Evolutionary conservation across 2,329 filamentous ascomycete species (phyloP), one percentile per base, ranked within the genome.

Genomic region (Aspergillus sp.): DNA sequence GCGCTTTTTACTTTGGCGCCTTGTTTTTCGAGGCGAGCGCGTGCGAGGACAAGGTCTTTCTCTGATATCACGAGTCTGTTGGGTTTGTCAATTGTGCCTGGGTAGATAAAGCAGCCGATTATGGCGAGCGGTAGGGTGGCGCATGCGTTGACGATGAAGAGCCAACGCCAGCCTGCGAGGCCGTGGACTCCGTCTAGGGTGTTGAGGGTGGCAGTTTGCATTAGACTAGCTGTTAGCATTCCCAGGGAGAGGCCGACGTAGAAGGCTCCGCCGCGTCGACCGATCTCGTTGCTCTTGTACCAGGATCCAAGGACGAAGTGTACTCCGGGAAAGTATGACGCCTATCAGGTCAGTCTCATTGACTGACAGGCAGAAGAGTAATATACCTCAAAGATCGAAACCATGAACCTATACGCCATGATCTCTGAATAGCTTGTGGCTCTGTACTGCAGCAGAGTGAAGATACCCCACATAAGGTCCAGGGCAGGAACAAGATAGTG

Each of bases 401-500:
- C 71, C 7, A 73, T 58, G 22, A 73, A 69, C 2, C 70, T 17
- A 6, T 54, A 51, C n/a, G 45, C 54, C 54, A 56, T 56, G 11
- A 56, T 49, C 15, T 56, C 54, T 5, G 54, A 45, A 34, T 56
- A 56, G 17, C 54, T 56, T 3, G 54, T 49, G 7, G 54, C 54
- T n/a, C 54, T 22, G 4, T 56, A 56, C 30, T 56, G 45, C 45
- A 56, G 43, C 45, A 46, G 15, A 3, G 49, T 56, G 6, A 54
- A 49, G 4, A 41, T 56, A 13, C 54, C 54, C 46, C n/a, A 59
- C 4, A 55, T 50, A 38, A 55, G 48, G 34, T 34, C 49, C 11
- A 46, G 50, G 1, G 70, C 34, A 0, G 79, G 73, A 13, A 83
- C 76, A 69, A 80, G 81, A 63, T 72, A 77, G 38, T 79, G 73